Evolutionary conservation across 208 protist species (phyloP).

Genomic region (Porcisia hertigi): DNA sequence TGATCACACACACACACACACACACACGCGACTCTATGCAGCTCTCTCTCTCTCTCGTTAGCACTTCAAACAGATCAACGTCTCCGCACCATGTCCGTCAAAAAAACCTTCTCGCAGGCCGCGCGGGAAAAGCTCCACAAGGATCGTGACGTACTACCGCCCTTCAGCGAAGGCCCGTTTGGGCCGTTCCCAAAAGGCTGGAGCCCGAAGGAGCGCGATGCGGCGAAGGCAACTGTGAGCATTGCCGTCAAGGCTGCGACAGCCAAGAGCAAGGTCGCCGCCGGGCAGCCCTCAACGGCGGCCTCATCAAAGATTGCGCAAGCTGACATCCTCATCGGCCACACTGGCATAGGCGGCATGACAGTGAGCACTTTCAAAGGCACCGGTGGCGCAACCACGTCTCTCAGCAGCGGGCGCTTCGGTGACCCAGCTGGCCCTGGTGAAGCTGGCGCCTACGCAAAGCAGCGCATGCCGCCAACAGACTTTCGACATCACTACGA

Average conservation of each 20-base stretch:
- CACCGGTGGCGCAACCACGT: constrained; percentile 33
- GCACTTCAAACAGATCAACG: neutral
- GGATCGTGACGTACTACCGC: constrained; percentile 70
- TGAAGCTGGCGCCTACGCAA: constrained; percentile 62
- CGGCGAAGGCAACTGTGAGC: constrained; percentile 42
- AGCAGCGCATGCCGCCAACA: constrained; percentile 86
- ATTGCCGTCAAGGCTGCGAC: constrained; percentile 10
- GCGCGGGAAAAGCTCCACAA: constrained; percentile 63
- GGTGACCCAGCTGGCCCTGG: constrained; percentile 74
- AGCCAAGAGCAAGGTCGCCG: constrained; percentile 27
- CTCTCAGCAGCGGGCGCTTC: constrained; percentile 71
- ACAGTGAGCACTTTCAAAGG: constrained; percentile 83
- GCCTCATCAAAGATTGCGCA: constrained; percentile 15
- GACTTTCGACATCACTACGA: constrained; percentile 98
- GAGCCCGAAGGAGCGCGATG: constrained; percentile 27
- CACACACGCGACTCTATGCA: neutral
- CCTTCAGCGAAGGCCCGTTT: constrained; percentile 84
- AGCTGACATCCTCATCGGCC: constrained; percentile 55
- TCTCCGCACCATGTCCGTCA: constrained; percentile 7
- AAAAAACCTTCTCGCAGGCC: constrained; percentile 61
- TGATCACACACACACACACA: neutral
- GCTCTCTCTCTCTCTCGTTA: neutral
- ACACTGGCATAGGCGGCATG: constrained; percentile 85
- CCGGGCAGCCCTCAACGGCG: neutral
- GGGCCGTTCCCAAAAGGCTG: constrained; percentile 71